Conservation (phyloP, 305 asterid genomes). For the Fraxinus paxiana region DNA sequence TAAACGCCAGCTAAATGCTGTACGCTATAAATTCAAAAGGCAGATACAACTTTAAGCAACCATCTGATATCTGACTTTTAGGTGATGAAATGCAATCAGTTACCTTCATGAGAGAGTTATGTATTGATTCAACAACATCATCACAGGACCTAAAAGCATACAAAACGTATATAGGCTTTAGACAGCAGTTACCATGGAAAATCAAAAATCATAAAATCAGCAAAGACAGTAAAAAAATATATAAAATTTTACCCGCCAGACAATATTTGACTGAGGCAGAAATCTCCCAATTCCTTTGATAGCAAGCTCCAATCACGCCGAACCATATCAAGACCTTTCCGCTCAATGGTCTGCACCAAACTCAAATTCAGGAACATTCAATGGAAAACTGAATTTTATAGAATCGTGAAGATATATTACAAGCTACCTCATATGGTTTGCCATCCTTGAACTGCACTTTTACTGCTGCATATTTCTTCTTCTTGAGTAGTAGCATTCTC, state of each 20-base stretch:
- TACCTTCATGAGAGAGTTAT: conserved; percentile 82
- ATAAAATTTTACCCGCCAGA: conserved; percentile 67
- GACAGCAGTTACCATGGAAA: conserved; percentile 12
- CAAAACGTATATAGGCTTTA: conserved; percentile 18
- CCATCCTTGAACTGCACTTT: conserved; percentile 83
- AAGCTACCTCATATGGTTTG: conserved; percentile 59
- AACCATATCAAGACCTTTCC: conserved; percentile 98
- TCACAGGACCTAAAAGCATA: conserved; percentile 75
- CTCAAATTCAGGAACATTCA: conserved; percentile 20
- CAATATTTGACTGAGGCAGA: conserved; percentile 85
- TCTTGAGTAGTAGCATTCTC: conserved; percentile 94
- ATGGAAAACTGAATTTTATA: conserved; percentile 23
- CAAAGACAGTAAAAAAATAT: conserved; percentile 8
- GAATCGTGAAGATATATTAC: conserved; percentile 19
- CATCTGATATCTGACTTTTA: conserved; percentile 18
- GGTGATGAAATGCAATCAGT: conserved; percentile 16
- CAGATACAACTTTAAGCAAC: conserved; percentile 14
- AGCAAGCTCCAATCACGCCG: conserved; percentile 99
- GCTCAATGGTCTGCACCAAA: conserved; percentile 65
- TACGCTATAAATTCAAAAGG: conserved; percentile 14
- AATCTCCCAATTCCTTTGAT: conserved; percentile 89
- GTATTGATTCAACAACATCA: conserved; percentile 89
- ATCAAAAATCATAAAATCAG: conserved; percentile 11
- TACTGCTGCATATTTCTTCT: conserved; percentile 98
- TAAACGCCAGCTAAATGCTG: neutral